Evolutionary conservation across 2,329 filamentous ascomycete species (phyloP).

Genomic region (Chaetomiaceae sp.): DNA sequence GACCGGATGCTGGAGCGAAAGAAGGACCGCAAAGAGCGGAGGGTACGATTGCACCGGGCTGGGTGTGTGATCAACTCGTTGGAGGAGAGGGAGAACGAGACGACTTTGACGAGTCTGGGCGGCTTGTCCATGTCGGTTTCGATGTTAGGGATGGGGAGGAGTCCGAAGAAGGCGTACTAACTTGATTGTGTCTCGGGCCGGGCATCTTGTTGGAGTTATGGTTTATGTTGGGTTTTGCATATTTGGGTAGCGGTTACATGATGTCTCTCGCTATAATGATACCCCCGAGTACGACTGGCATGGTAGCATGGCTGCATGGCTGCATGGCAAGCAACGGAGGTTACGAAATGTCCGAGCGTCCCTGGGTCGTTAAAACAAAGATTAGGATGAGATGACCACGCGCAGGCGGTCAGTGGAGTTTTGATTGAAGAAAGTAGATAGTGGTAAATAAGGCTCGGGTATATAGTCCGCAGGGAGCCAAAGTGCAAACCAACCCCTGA

Average conservation of each 20-base stretch:
- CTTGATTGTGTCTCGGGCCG: background rate
- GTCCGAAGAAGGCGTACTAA: background rate
- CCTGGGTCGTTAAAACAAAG: background rate
- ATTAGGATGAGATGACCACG: background rate
- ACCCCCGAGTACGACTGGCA: conserved; percentile 4
- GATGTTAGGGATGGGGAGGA: conserved; percentile 3
- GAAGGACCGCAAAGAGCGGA: conserved; percentile 15
- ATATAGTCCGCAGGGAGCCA: no score
- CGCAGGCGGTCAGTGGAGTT: no score
- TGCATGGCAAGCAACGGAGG: background rate
- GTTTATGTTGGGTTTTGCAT: background rate
- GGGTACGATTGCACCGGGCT: conserved; percentile 7
- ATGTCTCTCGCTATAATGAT: conserved; percentile 9
- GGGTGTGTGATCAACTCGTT: conserved; percentile 11
- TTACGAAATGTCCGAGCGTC: background rate
- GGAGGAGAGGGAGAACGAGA: conserved; percentile 1
- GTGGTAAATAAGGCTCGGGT: no score
- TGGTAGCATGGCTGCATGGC: background rate
- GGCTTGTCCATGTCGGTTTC: conserved; percentile 13
- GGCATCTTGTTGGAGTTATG: background rate
- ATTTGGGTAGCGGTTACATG: background rate
- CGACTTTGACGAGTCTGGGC: conserved; percentile 13
- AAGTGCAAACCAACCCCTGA: no score
- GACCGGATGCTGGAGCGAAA: conserved; percentile 23
- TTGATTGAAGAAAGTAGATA: no score